phyloP scores from a whole-genome alignment of 2,329 filamentous ascomycete species.

The Pseudogymnoascus sp. region DNA sequence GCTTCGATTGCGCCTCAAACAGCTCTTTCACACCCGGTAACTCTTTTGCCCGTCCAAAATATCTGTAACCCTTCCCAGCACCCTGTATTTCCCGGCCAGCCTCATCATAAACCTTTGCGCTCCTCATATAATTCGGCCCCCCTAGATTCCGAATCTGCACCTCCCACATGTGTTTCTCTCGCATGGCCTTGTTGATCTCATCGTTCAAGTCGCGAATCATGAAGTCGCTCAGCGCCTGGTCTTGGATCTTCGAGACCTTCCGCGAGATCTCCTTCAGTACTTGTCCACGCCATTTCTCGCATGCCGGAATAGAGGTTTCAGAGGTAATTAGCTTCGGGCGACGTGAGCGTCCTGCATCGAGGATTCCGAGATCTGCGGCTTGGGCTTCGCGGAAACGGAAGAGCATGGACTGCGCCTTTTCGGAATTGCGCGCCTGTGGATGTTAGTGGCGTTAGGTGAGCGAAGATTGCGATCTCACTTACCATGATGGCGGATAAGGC shows the following conservation, averaged over 20 bases:
- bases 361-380: conserved; percentile 90
- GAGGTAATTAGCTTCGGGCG: conserved; percentile 87
- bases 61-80: conserved; percentile 84
- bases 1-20: conserved; percentile 67
- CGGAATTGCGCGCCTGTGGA: conserved; percentile 79
- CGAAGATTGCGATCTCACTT: background rate
- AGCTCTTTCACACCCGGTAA: conserved; percentile 93
- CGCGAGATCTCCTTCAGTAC: conserved; percentile 95
- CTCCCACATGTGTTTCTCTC: conserved; percentile 99
- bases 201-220: conserved; percentile 98
- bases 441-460: background rate
- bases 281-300: conserved; percentile 97
- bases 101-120: conserved; percentile 45
- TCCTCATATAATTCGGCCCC: conserved; percentile 45
- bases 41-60: conserved; percentile 85
- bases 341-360: conserved; percentile 82
- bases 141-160: conserved; percentile 89
- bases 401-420: conserved; percentile 99
- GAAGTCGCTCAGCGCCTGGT: conserved; percentile 82
- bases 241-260: conserved; percentile 94
- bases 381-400: conserved; percentile 98
- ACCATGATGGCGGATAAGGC: conserved; percentile 23
- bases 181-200: conserved; percentile 98
- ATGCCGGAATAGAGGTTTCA: conserved; percentile 72
- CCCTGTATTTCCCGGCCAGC: conserved; percentile 47